Evolutionary conservation across 306 rosid species (phyloP).

Genomic region (Mimosa bimucronata): DNA sequence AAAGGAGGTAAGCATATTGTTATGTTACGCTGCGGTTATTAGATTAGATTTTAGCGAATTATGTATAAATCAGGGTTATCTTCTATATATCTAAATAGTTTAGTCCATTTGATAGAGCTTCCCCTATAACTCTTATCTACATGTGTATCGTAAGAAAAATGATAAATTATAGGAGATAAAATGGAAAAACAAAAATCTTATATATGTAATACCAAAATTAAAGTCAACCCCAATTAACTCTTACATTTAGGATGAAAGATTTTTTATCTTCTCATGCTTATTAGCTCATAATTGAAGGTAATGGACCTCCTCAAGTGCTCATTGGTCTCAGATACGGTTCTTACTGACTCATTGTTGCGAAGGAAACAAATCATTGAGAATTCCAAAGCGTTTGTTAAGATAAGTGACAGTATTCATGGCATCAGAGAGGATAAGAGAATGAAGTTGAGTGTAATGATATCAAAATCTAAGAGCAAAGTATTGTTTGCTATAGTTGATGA

Average conservation of each 20-base stretch:
- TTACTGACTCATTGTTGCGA: background rate
- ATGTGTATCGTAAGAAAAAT: no score
- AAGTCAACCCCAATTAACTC: no score
- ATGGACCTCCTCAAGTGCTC: constrained; percentile 31
- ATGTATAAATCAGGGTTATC: no score
- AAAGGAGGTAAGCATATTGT: background rate
- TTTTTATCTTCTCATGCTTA: background rate
- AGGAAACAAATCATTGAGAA: background rate
- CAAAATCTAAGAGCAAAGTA: background rate
- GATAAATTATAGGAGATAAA: no score
- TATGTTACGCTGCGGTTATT: background rate
- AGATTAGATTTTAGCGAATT: no score
- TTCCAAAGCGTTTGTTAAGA: no score
- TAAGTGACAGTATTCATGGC: background rate
- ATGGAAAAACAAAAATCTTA: no score
- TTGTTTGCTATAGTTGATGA: background rate
- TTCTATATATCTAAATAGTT: no score
- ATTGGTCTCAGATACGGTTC: constrained; percentile 22
- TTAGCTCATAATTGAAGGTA: constrained; percentile 15
- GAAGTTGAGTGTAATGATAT: background rate
- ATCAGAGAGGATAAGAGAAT: background rate
- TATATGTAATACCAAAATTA: no score
- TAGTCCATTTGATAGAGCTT: no score
- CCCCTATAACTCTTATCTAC: no score
- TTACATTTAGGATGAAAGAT: no score